These are phyloP conservation scores for Larix kaempferi DNA, from an alignment of 75 land plant genomes.

Conservation along the genomic window DNA sequence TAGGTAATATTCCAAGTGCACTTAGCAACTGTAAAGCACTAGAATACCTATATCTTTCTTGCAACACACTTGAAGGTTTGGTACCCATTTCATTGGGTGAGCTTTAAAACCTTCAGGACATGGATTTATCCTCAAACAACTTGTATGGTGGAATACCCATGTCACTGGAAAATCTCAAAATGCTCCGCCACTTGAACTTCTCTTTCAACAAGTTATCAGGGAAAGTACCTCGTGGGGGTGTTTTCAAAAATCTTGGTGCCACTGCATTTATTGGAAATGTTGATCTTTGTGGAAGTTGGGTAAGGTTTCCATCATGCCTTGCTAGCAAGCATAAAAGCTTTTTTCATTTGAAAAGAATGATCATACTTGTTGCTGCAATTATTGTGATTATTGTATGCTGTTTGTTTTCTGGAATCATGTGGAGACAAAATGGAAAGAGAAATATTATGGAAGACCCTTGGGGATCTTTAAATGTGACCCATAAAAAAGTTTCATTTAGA, in stretches of 20 bases:
- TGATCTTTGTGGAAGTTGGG: not conserved
- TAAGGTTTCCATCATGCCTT: not conserved
- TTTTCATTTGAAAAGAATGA: too few species aligned
- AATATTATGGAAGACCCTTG: too few species aligned
- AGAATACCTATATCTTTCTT: slow-evolving; percentile 10
- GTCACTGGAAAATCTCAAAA: not conserved
- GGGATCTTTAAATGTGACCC: not conserved
- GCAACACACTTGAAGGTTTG: slow-evolving; percentile 25
- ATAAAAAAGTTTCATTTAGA: not conserved
- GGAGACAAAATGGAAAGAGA: not conserved
- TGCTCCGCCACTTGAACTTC: too few species aligned
- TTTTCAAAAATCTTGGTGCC: too few species aligned
- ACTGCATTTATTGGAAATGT: too few species aligned
- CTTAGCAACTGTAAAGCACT: too few species aligned
- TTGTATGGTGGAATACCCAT: slow-evolving; percentile 11
- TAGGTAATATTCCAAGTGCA: too few species aligned
- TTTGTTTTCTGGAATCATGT: not conserved
- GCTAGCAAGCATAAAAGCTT: too few species aligned
- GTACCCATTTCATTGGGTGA: slow-evolving; percentile 18
- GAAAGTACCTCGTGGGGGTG: too few species aligned
- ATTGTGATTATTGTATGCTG: not conserved
- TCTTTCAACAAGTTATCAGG: too few species aligned
- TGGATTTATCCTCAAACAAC: slow-evolving; percentile 31
- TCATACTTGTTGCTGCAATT: too few species aligned
- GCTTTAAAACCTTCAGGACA: slow-evolving; percentile 1